Conservation (phyloP, 345 rosid genomes). For the Punica granatum region DNA sequence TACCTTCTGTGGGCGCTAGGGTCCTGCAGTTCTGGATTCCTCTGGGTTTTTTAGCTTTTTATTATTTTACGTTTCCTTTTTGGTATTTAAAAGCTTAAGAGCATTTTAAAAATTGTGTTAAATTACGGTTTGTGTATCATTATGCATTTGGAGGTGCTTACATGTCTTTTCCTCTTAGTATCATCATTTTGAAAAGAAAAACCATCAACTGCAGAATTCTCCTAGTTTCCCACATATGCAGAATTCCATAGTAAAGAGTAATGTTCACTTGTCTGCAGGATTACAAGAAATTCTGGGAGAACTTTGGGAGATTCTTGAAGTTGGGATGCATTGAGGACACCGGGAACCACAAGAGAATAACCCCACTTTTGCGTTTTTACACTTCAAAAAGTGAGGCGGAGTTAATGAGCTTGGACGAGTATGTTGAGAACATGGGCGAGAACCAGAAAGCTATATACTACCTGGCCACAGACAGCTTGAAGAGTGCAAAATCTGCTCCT, state of each 20-base stretch:
- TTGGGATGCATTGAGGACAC: constrained; percentile 93
- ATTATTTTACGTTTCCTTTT: too few relatives aligned
- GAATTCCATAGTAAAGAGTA: background rate
- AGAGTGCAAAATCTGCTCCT: constrained; percentile 92
- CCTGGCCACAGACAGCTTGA: constrained; percentile 86
- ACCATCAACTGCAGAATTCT: background rate
- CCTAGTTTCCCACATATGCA: background rate
- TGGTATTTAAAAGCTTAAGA: too few relatives aligned
- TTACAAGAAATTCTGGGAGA: constrained; percentile 98
- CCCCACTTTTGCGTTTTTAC: constrained; percentile 72
- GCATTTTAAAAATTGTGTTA: background rate
- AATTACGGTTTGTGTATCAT: too few relatives aligned
- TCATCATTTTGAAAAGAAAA: background rate
- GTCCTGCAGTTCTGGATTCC: constrained; percentile 1
- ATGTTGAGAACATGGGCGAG: constrained; percentile 91
- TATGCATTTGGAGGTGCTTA: background rate
- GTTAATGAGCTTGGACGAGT: constrained; percentile 72
- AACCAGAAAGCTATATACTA: constrained; percentile 92
- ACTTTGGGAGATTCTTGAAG: constrained; percentile 82
- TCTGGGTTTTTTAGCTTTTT: too few relatives aligned
- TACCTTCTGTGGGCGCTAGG: background rate
- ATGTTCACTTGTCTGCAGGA: constrained; percentile 44
- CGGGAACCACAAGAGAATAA: constrained; percentile 93
- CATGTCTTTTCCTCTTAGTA: background rate
- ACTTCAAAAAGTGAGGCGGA: constrained; percentile 86